Evolutionary conservation across 176 grass and related monocot genomes (phyloP).

Genomic region (Aegilops umbellulata): DNA sequence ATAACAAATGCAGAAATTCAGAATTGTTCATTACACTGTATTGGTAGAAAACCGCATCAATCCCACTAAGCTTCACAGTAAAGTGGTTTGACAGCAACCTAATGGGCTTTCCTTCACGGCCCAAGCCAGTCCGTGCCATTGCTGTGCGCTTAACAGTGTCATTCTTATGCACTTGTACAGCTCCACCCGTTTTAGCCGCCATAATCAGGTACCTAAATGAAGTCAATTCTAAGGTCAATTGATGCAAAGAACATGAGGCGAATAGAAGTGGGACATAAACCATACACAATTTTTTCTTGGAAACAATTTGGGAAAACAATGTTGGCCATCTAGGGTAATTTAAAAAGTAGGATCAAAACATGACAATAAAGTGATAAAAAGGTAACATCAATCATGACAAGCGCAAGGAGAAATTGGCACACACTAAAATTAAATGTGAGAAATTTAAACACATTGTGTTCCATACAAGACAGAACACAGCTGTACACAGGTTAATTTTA

Average conservation of each 20-base stretch:
- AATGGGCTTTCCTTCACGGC: conserved; percentile 49
- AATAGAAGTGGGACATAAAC: not conserved
- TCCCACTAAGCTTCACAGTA: conserved; percentile 45
- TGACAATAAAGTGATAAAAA: not conserved
- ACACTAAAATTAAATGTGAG: not conserved
- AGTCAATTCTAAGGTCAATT: conserved; percentile 3
- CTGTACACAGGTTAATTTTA: not conserved
- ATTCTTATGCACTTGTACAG: conserved; percentile 30
- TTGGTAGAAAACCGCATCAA: conserved; percentile 67
- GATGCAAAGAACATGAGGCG: not conserved
- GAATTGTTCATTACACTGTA: conserved; percentile 53
- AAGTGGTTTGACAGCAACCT: conserved; percentile 66
- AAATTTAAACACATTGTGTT: not conserved
- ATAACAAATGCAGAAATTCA: conserved; percentile 18
- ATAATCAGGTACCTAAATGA: conserved; percentile 27
- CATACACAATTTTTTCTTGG: not conserved
- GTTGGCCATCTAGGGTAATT: not conserved
- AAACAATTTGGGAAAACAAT: not conserved
- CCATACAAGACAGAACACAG: not conserved
- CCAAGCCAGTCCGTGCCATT: conserved; percentile 48
- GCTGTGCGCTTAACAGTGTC: conserved; percentile 15
- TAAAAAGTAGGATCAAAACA: conserved; percentile 14
- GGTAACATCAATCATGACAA: not conserved
- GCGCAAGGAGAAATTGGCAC: not conserved
- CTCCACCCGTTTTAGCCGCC: conserved; percentile 31